Percentiles rank a stretch among this genome's conserved stretches.
phyloP scores from a whole-genome alignment of 768 basidiomycete genomes.

The Royoungia palumana region DNA sequence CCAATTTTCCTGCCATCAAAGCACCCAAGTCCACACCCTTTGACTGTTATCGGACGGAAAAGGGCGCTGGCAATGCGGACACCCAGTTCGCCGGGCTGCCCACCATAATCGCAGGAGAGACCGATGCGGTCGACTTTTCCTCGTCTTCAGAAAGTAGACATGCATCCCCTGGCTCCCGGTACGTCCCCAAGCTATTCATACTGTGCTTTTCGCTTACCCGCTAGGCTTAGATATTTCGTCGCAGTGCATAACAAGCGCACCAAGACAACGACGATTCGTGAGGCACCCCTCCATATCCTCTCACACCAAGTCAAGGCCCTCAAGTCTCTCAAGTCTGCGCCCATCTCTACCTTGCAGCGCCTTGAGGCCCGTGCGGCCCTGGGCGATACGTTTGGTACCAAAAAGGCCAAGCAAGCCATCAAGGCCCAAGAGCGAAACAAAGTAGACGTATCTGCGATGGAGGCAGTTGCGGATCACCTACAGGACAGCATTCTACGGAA shows the following conservation, averaged over 20 bases:
- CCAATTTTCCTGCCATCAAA: slow-evolving; percentile 62
- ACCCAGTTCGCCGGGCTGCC: slow-evolving; percentile 31
- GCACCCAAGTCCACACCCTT: slow-evolving; percentile 60
- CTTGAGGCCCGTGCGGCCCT: slow-evolving; percentile 70
- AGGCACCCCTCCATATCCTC: slow-evolving; percentile 65
- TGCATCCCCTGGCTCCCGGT: slow-evolving; percentile 67
- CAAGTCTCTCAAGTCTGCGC: slow-evolving; percentile 55
- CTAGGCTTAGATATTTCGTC: slow-evolving; percentile 64
- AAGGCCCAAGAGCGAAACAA: slow-evolving; percentile 84
- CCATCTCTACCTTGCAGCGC: slow-evolving; percentile 48
- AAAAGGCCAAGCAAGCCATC: slow-evolving; percentile 87
- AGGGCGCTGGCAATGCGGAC: slow-evolving; percentile 22
- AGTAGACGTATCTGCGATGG: slow-evolving; percentile 86
- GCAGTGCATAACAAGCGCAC: slow-evolving; percentile 79
- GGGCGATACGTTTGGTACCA: slow-evolving; percentile 91
- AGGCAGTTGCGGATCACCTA: slow-evolving; percentile 74
- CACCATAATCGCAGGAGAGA: slow-evolving; percentile 72
- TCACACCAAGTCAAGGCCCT: slow-evolving; percentile 81
- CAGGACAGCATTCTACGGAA: slow-evolving; percentile 80
- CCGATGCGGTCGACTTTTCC: slow-evolving; percentile 78
- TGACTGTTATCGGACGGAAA: slow-evolving; percentile 50
- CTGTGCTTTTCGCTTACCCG: slow-evolving; percentile 1
- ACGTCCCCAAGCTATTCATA: slow-evolving; percentile 24
- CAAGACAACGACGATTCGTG: slow-evolving; percentile 64
- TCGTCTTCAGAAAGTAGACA: slow-evolving; percentile 54